These are phyloP conservation scores for Asparagopsis taxiformis DNA, from an alignment of 31 red algal genomes.

Conservation along the genomic window DNA sequence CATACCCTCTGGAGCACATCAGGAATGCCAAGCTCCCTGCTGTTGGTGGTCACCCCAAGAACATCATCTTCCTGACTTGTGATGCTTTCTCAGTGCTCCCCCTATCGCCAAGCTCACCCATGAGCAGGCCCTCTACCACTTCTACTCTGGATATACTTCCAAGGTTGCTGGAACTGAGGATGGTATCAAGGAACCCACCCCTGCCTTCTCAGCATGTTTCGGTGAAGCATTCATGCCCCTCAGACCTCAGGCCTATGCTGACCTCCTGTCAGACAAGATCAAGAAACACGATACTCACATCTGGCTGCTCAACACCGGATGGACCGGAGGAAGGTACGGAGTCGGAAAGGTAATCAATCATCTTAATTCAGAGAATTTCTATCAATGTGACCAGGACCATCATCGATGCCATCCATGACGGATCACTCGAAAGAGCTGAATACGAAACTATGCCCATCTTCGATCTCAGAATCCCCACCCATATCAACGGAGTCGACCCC, in stretches of 20 bases:
- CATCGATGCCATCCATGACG: too few species aligned
- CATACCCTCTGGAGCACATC: constrained; percentile 32
- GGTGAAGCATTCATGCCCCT: constrained; percentile 66
- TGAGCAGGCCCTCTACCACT: constrained; percentile 61
- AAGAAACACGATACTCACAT: constrained; percentile 18
- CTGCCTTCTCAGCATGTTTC: constrained; percentile 64
- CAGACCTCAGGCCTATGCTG: constrained; percentile 24
- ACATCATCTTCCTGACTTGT: constrained; percentile 39
- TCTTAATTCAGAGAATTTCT: too few species aligned
- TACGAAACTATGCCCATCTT: too few species aligned
- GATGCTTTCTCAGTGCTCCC: constrained; percentile 76
- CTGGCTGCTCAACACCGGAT: constrained; percentile 64
- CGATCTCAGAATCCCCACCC: too few species aligned
- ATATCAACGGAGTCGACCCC: constrained; percentile 1
- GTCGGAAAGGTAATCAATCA: too few species aligned
- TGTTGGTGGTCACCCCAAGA: constrained; percentile 35
- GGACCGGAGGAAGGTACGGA: too few species aligned
- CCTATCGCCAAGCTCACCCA: constrained; percentile 34
- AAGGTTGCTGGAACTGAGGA: constrained; percentile 74
- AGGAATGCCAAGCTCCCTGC: constrained; percentile 22
- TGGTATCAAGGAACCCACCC: constrained; percentile 48
- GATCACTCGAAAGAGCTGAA: too few species aligned
- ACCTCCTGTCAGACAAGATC: constrained; percentile 49
- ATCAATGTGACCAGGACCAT: too few species aligned
- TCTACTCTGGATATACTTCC: constrained; percentile 62